Percentiles rank a stretch among this genome's conserved stretches.
These are phyloP conservation scores for Saturnispora sanitii DNA, from an alignment of 805 yeast genomes.

Conservation along the genomic window DNA sequence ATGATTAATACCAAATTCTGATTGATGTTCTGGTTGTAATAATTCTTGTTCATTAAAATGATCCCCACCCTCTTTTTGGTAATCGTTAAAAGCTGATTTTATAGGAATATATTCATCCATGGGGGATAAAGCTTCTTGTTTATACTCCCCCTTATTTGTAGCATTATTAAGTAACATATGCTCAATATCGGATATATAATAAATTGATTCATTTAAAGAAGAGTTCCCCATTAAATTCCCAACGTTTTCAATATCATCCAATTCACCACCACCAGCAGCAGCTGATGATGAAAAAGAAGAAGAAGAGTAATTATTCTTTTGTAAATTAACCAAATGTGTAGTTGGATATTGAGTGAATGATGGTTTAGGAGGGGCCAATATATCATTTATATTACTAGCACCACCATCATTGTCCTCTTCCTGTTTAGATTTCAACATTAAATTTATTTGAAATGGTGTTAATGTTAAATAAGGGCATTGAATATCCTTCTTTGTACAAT, in stretches of 20 bases:
- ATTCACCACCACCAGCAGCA: not conserved
- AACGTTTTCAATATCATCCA: not conserved
- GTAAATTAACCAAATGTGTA: not conserved
- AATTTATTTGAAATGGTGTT: slow-evolving; percentile 12
- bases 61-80: not conserved
- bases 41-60: not conserved
- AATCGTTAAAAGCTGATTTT: not conserved
- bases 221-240: too few species aligned
- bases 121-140: not conserved
- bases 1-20: not conserved
- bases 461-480: slow-evolving; percentile 11
- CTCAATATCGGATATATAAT: slow-evolving; percentile 9
- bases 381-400: too few species aligned
- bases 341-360: slow-evolving; percentile 1
- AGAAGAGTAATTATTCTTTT: not conserved
- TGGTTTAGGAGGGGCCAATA: not conserved
- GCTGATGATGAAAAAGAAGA: not conserved
- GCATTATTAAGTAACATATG: slow-evolving; percentile 1
- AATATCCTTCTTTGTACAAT: slow-evolving; percentile 4
- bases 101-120: not conserved
- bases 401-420: not conserved
- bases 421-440: not conserved
- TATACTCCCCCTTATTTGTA: not conserved
- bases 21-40: not conserved
- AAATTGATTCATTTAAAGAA: slow-evolving; percentile 3